Base-by-base conservation (phyloP, 2,329 filamentous ascomycete species). In the Clarireedia homoeocarpa region DNA sequence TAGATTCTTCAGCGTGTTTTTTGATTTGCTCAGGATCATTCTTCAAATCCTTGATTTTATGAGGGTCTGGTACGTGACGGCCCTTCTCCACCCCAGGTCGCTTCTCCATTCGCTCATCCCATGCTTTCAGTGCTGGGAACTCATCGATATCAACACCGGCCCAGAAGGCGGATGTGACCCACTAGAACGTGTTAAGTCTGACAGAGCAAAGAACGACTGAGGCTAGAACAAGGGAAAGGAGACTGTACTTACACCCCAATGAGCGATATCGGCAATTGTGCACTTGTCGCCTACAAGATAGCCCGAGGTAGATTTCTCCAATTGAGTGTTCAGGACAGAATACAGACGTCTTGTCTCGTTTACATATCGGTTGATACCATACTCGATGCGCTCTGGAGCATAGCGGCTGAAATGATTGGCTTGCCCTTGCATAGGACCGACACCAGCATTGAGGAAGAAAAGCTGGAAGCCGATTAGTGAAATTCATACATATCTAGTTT, bases 331-430 rank as follows among this genome's bases (percentile, higher is more conserved):
- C 58, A 95, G 74, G 20, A 90, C 85, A 51, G 83, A 77, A 73
- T 94, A 95, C 1, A 96, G 77, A 14, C 91, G 84, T n/a, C 85
- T 79, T 0, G 87, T 89, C 74, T 96, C 91, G 68, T 89, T 94
- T 67, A 78, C 75, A 73, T 95, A 96, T 48, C 91, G 81, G 67
- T 88, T 83, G 55, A 95, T 82, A 60, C 86, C 89, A 69, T 96
- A 95, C 66, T 85, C 77, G 65, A 95, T 92, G 69, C 81, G 83
- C 69, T 91, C 86, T 0, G 89, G 88, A 1, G 90, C 89, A 66
- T 95, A 95, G 55, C 88, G 81, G 48, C 75, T 75, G 72, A 95
- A 95, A 72, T 95, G 89, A 71, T 94, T 91, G 52, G 89, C 80
- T 71, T 95, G 89, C 46, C 80, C 86, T 67, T 92, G 88, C 88